These are phyloP conservation scores for Geotrichum histeridarum DNA, from an alignment of 1,139 yeast genomes.

Conservation along the genomic window DNA sequence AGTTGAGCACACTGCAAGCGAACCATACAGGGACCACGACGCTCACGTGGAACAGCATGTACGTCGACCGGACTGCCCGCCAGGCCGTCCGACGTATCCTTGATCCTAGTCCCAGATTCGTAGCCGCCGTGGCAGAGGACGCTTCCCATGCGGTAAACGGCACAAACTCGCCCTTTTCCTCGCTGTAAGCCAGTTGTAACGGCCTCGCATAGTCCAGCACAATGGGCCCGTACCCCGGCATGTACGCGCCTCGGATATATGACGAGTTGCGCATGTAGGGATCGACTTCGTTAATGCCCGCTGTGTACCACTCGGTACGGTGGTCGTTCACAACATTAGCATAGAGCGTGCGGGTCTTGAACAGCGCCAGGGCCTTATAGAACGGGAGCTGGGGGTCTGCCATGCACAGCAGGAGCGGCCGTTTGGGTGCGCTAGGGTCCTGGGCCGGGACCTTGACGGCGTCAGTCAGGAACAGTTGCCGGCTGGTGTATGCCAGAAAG, in stretches of 20 bases:
- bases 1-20: conserved; percentile 34
- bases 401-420: conserved; percentile 60
- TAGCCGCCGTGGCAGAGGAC: background rate
- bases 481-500: conserved; percentile 64
- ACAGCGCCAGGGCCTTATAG: conserved; percentile 49
- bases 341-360: conserved; percentile 53
- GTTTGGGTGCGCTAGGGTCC: conserved; percentile 3
- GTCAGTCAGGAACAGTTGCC: conserved; percentile 54
- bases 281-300: conserved; percentile 61
- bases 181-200: conserved; percentile 7
- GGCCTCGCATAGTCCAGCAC: conserved; percentile 29
- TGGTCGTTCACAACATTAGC: conserved; percentile 75
- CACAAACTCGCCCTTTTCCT: conserved; percentile 1
- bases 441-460: conserved; percentile 12
- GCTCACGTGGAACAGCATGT: background rate
- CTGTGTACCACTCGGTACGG: conserved; percentile 77
- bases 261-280: conserved; percentile 44
- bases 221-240: conserved; percentile 50
- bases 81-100: background rate
- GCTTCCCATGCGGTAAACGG: background rate
- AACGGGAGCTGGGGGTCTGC: conserved; percentile 59
- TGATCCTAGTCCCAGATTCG: background rate
- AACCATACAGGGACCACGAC: conserved; percentile 37
- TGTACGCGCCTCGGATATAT: conserved; percentile 40
- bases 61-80: conserved; percentile 18